These are phyloP conservation scores for Pterocarpus santalinus DNA, from an alignment of 306 rosid species.

Conservation along the genomic window DNA sequence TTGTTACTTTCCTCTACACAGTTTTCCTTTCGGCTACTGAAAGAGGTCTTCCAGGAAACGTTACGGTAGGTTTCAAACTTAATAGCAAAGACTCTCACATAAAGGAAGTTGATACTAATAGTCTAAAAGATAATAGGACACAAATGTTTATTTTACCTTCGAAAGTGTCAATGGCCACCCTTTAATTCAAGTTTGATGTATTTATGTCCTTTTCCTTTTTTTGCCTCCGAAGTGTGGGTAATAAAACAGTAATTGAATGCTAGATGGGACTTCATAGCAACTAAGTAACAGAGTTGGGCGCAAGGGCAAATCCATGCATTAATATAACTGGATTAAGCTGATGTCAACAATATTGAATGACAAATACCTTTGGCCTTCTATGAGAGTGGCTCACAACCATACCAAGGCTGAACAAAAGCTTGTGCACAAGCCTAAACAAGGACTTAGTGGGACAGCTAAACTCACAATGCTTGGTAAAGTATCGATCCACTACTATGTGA, in stretches of 20 bases:
- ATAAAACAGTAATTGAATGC: constrained; percentile 21
- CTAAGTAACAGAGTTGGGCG: neutral
- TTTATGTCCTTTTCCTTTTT: neutral
- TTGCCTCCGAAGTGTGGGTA: neutral
- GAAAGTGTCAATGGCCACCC: constrained; percentile 4
- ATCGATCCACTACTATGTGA: constrained; percentile 43
- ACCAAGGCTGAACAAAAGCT: neutral
- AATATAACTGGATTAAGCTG: constrained; percentile 8
- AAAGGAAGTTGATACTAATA: constrained; percentile 22
- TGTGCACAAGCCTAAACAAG: neutral
- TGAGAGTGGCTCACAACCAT: constrained; percentile 48
- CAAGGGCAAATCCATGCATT: constrained; percentile 34
- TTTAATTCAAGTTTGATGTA: neutral
- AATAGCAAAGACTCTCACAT: neutral
- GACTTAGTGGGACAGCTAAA: constrained; percentile 30
- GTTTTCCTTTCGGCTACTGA: neutral
- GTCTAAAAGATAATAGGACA: constrained; percentile 9
- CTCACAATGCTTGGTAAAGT: constrained; percentile 38
- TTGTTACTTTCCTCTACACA: neutral
- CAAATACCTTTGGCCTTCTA: constrained; percentile 43
- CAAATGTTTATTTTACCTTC: constrained; percentile 14
- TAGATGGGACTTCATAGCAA: neutral
- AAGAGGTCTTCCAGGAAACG: neutral
- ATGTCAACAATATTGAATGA: constrained; percentile 35
- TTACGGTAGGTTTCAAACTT: constrained; percentile 22